These are phyloP conservation scores for Carex littledalei DNA, from an alignment of 176 grass and related monocot species.

Conservation along the genomic window DNA sequence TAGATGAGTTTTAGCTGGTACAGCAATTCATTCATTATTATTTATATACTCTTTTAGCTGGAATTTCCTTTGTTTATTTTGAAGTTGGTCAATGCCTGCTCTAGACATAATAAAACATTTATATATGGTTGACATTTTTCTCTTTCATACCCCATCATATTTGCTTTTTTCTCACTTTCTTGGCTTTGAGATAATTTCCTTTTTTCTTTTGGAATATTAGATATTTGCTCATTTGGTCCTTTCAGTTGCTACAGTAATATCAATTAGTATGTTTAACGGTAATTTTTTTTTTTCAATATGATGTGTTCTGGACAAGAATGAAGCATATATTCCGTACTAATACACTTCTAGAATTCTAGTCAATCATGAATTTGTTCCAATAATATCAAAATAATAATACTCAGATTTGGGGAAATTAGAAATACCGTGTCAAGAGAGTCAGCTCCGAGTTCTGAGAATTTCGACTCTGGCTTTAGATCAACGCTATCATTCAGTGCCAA, in stretches of 20 bases:
- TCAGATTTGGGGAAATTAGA: neutral
- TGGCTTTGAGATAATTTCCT: neutral
- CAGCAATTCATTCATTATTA: neutral
- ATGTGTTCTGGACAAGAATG: neutral
- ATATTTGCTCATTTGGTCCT: neutral
- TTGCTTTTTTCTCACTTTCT: neutral
- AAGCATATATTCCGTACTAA: neutral
- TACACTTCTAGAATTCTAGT: neutral
- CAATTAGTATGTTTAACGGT: neutral
- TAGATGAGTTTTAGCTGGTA: neutral
- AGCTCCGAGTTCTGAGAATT: constrained; percentile 54
- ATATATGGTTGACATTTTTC: neutral
- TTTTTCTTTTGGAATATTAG: neutral
- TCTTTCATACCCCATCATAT: neutral
- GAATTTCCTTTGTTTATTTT: too few species aligned
- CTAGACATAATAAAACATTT: too few species aligned
- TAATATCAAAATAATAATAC: neutral
- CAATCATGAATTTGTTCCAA: neutral
- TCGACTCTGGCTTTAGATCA: constrained; percentile 45
- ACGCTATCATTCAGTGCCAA: constrained; percentile 47
- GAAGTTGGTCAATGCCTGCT: too few species aligned
- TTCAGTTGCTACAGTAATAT: neutral
- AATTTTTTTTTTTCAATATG: neutral
- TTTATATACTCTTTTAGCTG: too few species aligned
- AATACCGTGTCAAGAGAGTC: constrained; percentile 83